Conservation (phyloP, 31 red algal genomes). For the Bonnemaisonia californica region DNA sequence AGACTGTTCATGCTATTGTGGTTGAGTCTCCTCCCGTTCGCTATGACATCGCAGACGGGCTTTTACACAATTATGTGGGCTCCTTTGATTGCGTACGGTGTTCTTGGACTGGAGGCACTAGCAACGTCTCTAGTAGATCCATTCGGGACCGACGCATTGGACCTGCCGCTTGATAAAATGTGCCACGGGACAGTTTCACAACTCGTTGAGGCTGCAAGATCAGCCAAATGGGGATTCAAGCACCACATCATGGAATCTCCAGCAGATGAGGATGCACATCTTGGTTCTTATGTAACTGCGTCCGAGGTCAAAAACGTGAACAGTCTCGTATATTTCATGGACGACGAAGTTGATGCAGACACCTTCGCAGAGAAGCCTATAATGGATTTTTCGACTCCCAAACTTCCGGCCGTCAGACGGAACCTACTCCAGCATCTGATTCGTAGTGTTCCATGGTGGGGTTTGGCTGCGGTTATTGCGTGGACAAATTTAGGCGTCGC, state of each 20-base stretch:
- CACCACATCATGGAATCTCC: not conserved
- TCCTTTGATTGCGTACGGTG: slow-evolving; percentile 28
- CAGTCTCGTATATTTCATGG: not conserved
- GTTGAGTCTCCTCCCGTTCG: slow-evolving; percentile 38
- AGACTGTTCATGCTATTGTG: slow-evolving; percentile 49
- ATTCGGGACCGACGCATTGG: slow-evolving; percentile 23
- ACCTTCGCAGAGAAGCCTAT: not conserved
- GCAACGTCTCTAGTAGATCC: slow-evolving; percentile 35
- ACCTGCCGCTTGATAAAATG: slow-evolving; percentile 33
- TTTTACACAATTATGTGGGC: slow-evolving; percentile 56
- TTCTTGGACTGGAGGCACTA: slow-evolving; percentile 26
- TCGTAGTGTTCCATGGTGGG: not conserved
- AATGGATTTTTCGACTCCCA: not conserved
- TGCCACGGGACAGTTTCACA: not conserved
- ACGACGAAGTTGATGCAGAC: not conserved
- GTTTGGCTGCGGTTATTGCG: not conserved
- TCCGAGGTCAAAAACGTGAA: not conserved
- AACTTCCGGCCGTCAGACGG: not conserved
- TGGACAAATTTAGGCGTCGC: not conserved
- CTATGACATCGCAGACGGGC: slow-evolving; percentile 17
- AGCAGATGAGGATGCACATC: not conserved
- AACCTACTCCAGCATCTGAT: not conserved
- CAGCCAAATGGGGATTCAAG: not conserved
- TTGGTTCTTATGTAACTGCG: not conserved
- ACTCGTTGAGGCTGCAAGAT: not conserved